phyloP scores from a whole-genome alignment of 192 early-diverging fungal genomes.

The Coemansia sp. region DNA sequence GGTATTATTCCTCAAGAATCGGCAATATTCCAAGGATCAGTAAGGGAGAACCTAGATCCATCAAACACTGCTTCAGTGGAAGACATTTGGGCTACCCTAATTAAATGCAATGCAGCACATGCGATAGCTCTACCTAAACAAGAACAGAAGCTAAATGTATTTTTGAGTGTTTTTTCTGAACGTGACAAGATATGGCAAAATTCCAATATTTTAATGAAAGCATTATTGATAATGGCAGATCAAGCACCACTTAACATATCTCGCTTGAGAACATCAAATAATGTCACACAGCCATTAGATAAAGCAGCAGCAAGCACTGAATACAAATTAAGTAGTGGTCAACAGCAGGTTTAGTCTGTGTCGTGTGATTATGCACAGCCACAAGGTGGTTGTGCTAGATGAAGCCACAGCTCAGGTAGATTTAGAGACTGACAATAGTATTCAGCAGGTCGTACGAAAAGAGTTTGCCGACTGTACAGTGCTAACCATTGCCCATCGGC shows the following conservation, averaged over 20 bases:
- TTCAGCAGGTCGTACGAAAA: too few relatives aligned
- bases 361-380: constrained; percentile 53
- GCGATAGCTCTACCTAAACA: not conserved
- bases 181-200: constrained; percentile 9
- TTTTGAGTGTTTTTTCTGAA: too few relatives aligned
- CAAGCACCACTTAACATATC: not conserved
- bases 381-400: constrained; percentile 61
- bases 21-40: constrained; percentile 62
- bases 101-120: constrained; percentile 7
- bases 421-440: too few relatives aligned
- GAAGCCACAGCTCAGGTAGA: constrained; percentile 38
- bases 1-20: constrained; percentile 69
- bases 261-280: not conserved
- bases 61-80: constrained; percentile 49
- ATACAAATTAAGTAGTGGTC: constrained; percentile 39
- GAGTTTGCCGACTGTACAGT: too few relatives aligned
- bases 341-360: constrained; percentile 64
- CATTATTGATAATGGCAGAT: not conserved
- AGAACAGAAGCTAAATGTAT: too few relatives aligned
- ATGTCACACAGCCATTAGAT: not conserved
- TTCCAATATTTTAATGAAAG: constrained; percentile 32
- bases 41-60: constrained; percentile 72
- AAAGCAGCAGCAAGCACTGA: too few relatives aligned
- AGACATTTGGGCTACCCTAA: constrained; percentile 63
- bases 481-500: too few relatives aligned